phyloP scores from a whole-genome alignment of 2,329 filamentous ascomycete species.

The Diaporthe longicolla region DNA sequence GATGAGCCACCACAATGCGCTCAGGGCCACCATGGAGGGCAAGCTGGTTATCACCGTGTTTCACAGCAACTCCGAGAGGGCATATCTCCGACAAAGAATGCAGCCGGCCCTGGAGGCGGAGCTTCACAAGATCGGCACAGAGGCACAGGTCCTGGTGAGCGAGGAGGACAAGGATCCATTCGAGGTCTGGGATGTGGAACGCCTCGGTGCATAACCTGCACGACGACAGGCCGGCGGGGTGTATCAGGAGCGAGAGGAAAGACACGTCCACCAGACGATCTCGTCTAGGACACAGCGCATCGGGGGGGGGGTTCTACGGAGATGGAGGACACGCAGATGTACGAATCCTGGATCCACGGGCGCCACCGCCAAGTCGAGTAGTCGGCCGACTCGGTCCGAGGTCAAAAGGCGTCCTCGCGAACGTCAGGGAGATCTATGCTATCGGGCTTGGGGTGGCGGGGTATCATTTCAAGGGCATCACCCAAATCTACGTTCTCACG shows the following conservation, averaged over 20 bases:
- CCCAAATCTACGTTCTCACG: conserved; percentile 26
- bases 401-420: not conserved
- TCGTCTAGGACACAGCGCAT: not conserved
- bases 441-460: conserved; percentile 3
- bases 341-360: not conserved
- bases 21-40: conserved; percentile 87
- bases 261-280: not conserved
- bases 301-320: not conserved
- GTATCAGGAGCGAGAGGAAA: not conserved
- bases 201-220: conserved; percentile 44
- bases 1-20: conserved; percentile 91
- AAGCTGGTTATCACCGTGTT: conserved; percentile 88
- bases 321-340: not conserved
- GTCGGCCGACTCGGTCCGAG: not conserved
- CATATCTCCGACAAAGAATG: conserved; percentile 82
- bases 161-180: conserved; percentile 89
- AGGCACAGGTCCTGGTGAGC: conserved; percentile 80
- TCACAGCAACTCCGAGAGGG: conserved; percentile 93
- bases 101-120: conserved; percentile 72
- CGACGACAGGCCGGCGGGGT: not conserved
- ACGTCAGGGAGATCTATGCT: not conserved
- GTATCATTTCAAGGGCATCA: conserved; percentile 33
- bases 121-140: conserved; percentile 64
- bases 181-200: conserved; percentile 73
- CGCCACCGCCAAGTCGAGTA: not conserved